Evolutionary conservation across 106 monocot species (phyloP).

Genomic region (Platanthera zijinensis): DNA sequence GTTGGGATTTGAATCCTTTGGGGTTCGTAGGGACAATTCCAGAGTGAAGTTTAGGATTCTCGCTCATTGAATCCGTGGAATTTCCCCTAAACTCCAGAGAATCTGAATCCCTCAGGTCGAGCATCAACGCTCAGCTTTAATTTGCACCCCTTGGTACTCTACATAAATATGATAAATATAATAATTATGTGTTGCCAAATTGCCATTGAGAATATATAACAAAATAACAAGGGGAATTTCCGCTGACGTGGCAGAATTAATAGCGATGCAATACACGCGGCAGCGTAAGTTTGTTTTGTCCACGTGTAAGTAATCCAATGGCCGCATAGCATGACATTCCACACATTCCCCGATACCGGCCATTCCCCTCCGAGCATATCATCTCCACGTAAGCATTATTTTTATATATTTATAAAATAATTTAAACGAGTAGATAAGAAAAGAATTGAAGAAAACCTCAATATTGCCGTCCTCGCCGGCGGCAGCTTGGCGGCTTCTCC

Average conservation of each 20-base stretch:
- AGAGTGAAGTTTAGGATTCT: no score
- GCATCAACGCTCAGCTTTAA: no score
- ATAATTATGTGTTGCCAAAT: no score
- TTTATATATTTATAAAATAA: not conserved
- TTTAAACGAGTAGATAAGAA: not conserved
- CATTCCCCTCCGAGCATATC: not conserved
- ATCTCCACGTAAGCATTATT: not conserved
- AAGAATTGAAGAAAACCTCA: not conserved
- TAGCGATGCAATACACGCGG: not conserved
- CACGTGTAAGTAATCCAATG: not conserved
- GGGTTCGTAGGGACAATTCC: no score
- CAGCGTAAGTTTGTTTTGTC: not conserved
- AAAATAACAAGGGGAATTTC: not conserved
- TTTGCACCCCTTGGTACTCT: no score
- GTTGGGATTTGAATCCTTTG: no score
- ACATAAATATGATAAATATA: no score
- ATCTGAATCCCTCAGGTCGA: no score
- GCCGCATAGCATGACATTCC: not conserved
- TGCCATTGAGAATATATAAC: not conserved
- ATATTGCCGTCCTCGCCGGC: not conserved
- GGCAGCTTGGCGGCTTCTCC: slow-evolving; percentile 1
- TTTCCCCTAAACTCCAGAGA: no score
- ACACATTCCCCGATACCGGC: not conserved
- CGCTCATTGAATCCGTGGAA: no score
- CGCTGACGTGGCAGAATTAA: not conserved